Evolutionary conservation across 2,329 filamentous ascomycete species (phyloP), one percentile per base, ranked within the genome.

Genomic region (Colletotrichum spinosum): DNA sequence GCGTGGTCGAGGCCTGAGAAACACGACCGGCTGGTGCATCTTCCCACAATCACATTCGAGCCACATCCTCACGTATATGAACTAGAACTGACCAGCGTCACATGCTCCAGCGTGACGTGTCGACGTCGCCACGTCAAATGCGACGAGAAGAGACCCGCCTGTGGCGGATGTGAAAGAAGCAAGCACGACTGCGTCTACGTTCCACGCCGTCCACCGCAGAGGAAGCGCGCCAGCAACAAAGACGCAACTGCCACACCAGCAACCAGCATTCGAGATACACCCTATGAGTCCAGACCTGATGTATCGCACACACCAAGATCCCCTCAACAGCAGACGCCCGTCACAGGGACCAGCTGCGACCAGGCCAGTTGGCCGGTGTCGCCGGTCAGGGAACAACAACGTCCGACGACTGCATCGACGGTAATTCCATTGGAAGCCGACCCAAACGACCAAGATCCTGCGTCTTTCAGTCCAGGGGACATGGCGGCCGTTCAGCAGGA

Each of bases 121-220:
- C 61, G 62, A 8, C 61, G 62, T 10, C 68, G 71, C 7, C 68
- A 67, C 9, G 67, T 72, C 67, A 71, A 72, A 50, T 72, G 71
- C 45, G 71, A 73, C n/a, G 71, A 72, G 56, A 57, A 55, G 6
- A 73, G 71, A 50, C 70, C 71, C 8, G 44, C 62, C 44, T 73
- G 72, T 59, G 57, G 53, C 25, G 57, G 57, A 12, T 68, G 66
- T 33, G 53, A 60, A 17, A 60, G 66, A 6, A 54, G 49, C 8
- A 60, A 50, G 34, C 60, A 45, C 12, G 8, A 12, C 17, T 64
- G 61, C 12, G 39, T 15, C 3, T 64, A 64, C 12, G 44, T 35
- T 9, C 55, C 55, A 12, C 51, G 55, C 3, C 49, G 55, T 2
- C 55, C 55, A 38, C 61, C 50, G 8, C 53, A 60, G 33, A 42